phyloP scores from a whole-genome alignment of 768 basidiomycete species.

The Boletus bicolor region DNA sequence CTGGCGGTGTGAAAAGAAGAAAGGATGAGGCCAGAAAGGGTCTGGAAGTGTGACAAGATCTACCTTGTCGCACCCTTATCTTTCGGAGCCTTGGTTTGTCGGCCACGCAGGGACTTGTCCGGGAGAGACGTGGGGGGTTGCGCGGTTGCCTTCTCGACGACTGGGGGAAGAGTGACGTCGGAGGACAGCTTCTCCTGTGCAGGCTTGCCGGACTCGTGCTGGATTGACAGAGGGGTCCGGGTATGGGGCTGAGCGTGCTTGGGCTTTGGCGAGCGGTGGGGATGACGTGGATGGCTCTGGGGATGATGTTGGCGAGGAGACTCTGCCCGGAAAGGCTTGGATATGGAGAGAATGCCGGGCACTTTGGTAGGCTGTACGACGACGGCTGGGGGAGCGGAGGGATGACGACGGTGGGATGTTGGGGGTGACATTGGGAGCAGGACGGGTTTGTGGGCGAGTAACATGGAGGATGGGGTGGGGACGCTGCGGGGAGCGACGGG shows the following conservation, averaged over 20 bases:
- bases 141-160: conserved; percentile 26
- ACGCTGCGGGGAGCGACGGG: conserved; percentile 13
- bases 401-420: conserved; percentile 55
- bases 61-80: conserved; percentile 46
- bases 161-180: conserved; percentile 34
- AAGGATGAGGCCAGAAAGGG: conserved; percentile 3
- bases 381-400: conserved; percentile 66
- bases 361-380: conserved; percentile 70
- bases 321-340: conserved; percentile 47
- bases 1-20: conserved; percentile 26
- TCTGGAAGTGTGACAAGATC: conserved; percentile 5
- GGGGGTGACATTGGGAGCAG: conserved; percentile 30
- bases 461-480: conserved; percentile 28
- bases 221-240: conserved; percentile 21
- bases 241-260: conserved; percentile 26
- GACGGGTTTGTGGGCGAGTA: conserved; percentile 41
- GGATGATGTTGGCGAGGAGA: conserved; percentile 36
- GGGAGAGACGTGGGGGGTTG: conserved; percentile 17
- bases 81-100: conserved; percentile 38
- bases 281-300: conserved; percentile 34
- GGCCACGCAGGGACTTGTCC: conserved; percentile 33
- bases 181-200: conserved; percentile 25
- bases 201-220: conserved; percentile 32
- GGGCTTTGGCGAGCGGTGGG: conserved; percentile 37
- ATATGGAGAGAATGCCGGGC: conserved; percentile 69